Percentiles rank a stretch among this genome's conserved stretches.
phyloP scores from a whole-genome alignment of 2,329 filamentous ascomycete genomes.

The Pseudocercospora cruenta region DNA sequence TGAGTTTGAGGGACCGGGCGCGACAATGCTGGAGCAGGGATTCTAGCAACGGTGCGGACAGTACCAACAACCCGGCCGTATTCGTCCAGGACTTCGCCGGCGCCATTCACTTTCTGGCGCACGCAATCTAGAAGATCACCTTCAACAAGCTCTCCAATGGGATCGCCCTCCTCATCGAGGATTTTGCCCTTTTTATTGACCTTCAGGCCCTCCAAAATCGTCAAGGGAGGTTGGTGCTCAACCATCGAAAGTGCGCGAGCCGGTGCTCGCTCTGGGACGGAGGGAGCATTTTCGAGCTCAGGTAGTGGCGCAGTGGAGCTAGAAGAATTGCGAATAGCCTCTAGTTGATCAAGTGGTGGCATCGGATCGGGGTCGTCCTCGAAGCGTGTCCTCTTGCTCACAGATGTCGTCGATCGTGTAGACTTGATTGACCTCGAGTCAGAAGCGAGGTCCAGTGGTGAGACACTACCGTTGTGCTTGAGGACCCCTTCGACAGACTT shows the following conservation, averaged over 20 bases:
- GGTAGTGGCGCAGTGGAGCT: neutral
- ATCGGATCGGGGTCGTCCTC: constrained; percentile 22
- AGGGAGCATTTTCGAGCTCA: neutral
- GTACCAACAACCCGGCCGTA: constrained; percentile 50
- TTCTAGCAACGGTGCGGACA: constrained; percentile 24
- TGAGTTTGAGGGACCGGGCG: neutral
- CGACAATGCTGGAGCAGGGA: neutral
- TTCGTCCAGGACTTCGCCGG: constrained; percentile 53
- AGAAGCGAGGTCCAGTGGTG: constrained; percentile 20
- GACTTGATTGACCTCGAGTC: constrained; percentile 19
- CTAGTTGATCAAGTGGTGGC: constrained; percentile 20
- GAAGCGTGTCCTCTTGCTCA: constrained; percentile 23
- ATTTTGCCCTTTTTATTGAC: constrained; percentile 59
- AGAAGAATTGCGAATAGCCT: constrained; percentile 8
- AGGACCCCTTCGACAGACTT: constrained; percentile 18
- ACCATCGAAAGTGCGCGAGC: neutral
- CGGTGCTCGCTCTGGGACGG: neutral
- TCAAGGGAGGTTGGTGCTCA: constrained; percentile 38
- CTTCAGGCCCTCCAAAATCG: constrained; percentile 54
- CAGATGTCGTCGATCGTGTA: constrained; percentile 13
- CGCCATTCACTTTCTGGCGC: constrained; percentile 51
- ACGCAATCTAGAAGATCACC: constrained; percentile 50
- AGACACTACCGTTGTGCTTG: constrained; percentile 19
- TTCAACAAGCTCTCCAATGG: constrained; percentile 52
- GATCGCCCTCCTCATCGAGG: constrained; percentile 52